Conservation (phyloP, 192 early-diverging fungal genomes). For the Piromyces sp. region DNA sequence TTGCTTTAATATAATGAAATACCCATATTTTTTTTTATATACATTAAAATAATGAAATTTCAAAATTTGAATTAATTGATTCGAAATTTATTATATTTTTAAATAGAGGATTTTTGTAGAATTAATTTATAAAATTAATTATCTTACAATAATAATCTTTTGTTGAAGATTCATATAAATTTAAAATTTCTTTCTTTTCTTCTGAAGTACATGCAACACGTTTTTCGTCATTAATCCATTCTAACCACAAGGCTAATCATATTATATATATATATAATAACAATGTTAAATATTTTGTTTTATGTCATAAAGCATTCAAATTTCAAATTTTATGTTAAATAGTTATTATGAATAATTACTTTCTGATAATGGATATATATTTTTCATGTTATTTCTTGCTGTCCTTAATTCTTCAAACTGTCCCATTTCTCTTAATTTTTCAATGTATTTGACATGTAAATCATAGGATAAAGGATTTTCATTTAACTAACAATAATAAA, state of each 20-base stretch:
- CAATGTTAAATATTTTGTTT: too few species aligned
- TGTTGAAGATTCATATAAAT: conserved; percentile 29
- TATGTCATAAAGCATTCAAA: too few species aligned
- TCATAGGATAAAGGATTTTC: not conserved
- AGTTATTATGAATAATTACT: not conserved
- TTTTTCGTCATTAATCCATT: conserved; percentile 53
- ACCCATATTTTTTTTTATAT: too few species aligned
- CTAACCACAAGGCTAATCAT: conserved; percentile 36
- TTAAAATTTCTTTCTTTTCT: conserved; percentile 23
- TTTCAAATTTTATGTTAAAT: not conserved
- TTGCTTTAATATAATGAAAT: conserved; percentile 41
- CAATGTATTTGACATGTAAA: not conserved
- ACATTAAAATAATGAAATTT: too few species aligned
- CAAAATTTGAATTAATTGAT: not conserved
- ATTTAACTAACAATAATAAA: not conserved
- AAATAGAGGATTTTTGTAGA: too few species aligned
- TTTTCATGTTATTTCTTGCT: not conserved
- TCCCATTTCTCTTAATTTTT: not conserved
- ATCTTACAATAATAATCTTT: conserved; percentile 53
- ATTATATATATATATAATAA: not conserved
- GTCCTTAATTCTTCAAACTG: not conserved
- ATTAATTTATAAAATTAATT: too few species aligned
- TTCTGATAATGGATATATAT: not conserved
- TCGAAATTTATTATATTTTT: not conserved
- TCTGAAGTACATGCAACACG: conserved; percentile 18